Evolutionary conservation across 2,329 filamentous ascomycete genomes (phyloP).

Genomic region (Monosporascus cannonballus): DNA sequence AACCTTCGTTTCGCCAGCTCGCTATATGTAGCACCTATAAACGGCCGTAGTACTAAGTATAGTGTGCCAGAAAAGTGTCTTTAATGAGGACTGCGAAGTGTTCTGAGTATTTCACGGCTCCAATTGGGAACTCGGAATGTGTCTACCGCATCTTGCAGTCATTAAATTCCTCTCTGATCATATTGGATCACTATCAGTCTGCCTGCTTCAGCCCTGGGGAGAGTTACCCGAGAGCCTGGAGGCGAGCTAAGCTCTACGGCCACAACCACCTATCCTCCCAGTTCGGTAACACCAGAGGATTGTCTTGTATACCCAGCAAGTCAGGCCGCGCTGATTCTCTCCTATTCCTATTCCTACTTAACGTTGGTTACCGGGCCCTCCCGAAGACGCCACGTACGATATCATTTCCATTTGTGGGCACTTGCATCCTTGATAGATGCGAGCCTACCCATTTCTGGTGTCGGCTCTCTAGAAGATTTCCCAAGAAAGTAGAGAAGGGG

Average conservation of each 20-base stretch:
- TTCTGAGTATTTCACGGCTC: too few species aligned
- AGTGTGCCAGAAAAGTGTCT: too few species aligned
- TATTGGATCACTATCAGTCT: background rate
- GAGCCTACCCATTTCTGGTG: background rate
- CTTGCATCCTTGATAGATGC: background rate
- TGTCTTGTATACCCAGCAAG: background rate
- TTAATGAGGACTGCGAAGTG: too few species aligned
- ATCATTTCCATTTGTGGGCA: background rate
- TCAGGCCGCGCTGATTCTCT: background rate
- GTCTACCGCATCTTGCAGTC: too few species aligned
- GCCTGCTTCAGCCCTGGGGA: background rate
- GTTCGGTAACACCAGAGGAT: background rate
- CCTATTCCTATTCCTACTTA: background rate
- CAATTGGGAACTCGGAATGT: too few species aligned
- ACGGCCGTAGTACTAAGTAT: too few species aligned
- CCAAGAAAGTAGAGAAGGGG: too few species aligned
- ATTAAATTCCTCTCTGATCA: too few species aligned
- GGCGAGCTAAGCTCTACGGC: background rate
- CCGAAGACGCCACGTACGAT: background rate
- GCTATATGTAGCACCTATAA: too few species aligned
- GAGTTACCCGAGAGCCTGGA: background rate
- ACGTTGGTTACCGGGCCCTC: background rate
- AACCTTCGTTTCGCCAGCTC: too few species aligned
- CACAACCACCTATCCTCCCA: background rate
- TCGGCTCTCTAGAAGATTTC: background rate